Base-by-base conservation (phyloP, 2,329 filamentous ascomycete species). In the Trichoderma pleuroti region DNA sequence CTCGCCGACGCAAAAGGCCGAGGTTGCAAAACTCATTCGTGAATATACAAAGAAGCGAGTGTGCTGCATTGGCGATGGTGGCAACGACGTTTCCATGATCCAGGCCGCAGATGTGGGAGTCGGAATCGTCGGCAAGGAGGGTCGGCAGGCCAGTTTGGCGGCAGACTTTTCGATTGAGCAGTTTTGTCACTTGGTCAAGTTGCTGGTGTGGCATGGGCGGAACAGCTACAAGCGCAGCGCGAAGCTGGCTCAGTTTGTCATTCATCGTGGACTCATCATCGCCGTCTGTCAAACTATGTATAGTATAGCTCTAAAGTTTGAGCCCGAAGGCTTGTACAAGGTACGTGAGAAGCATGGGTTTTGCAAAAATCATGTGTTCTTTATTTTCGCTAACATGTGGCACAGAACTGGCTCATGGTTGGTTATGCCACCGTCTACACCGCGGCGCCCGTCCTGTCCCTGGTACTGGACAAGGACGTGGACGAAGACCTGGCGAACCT, bases 21-120 rank as follows among this genome's bases (percentile, higher is more conserved):
- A 98, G 76, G 87, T 99, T 49, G 96, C 97, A 11, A 90, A 88
- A 74, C 87, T 98, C 62, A 99, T 99, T 82, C 93, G 94, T 72
- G 88, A 92, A 64, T 91, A 93, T 81, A 99, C 96, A 24, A 94
- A 93, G 81, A 98, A 98, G 81, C 92, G 97, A 16, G 93, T 98
- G 18, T 97, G 94, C 82, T 98, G 96, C 78, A 99, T 99, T 75
- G 96, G 96, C 46, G 96, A 99, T 78, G 96, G 96, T 74, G 96
- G 97, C 76, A 99, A 99, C 81, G 97, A 99, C 79, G 96, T 99
- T 6, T 95, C 92, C 75, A 99, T 99, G 96, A 99, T 99, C 75
- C 96, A 98, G 84, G 95, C 96, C 9, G 96, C 97, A 1, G 96
- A 99, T 77, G 94, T 99, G 0, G 97, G 97, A 72, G 95, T 99